phyloP scores from a whole-genome alignment of 495 filamentous ascomycete species.

The Mytilinidion resinicola region DNA sequence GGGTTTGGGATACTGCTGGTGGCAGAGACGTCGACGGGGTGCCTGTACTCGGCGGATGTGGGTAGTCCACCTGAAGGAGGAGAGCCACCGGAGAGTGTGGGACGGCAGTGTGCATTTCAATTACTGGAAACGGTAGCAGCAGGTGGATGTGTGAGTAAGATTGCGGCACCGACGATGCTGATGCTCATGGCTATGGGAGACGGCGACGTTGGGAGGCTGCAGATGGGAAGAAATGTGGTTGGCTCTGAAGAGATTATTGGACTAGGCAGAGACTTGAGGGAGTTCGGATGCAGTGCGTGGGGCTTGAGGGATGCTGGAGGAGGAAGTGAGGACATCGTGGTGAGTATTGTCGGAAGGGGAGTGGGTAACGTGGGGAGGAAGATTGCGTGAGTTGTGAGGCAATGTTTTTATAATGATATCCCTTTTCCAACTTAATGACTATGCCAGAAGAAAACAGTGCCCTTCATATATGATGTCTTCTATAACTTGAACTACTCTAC shows the following conservation, averaged over 20 bases:
- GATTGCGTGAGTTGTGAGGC: slow-evolving; percentile 54
- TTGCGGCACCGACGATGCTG: slow-evolving; percentile 63
- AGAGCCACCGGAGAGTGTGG: slow-evolving; percentile 80
- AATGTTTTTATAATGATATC: too few species aligned
- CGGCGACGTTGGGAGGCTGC: slow-evolving; percentile 61
- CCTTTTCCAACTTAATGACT: too few species aligned
- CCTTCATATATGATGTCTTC: too few species aligned
- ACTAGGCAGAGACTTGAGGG: slow-evolving; percentile 73
- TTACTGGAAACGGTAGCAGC: slow-evolving; percentile 73
- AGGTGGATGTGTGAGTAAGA: slow-evolving; percentile 72
- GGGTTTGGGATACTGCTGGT: slow-evolving; percentile 88
- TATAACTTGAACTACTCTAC: too few species aligned
- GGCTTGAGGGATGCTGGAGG: slow-evolving; percentile 68
- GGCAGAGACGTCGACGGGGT: slow-evolving; percentile 81
- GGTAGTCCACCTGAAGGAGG: slow-evolving; percentile 76
- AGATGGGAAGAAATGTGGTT: slow-evolving; percentile 67
- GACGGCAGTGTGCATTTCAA: slow-evolving; percentile 79
- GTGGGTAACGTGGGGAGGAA: slow-evolving; percentile 95
- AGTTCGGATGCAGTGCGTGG: slow-evolving; percentile 81
- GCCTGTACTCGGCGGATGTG: slow-evolving; percentile 80
- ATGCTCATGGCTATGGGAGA: slow-evolving; percentile 95
- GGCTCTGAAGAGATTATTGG: slow-evolving; percentile 72
- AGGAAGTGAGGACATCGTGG: slow-evolving; percentile 67
- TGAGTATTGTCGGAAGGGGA: slow-evolving; percentile 88
- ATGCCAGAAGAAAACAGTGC: too few species aligned